Base-by-base conservation (phyloP, 805 yeast genomes). In the Monosporozyma yasuniensis region DNA sequence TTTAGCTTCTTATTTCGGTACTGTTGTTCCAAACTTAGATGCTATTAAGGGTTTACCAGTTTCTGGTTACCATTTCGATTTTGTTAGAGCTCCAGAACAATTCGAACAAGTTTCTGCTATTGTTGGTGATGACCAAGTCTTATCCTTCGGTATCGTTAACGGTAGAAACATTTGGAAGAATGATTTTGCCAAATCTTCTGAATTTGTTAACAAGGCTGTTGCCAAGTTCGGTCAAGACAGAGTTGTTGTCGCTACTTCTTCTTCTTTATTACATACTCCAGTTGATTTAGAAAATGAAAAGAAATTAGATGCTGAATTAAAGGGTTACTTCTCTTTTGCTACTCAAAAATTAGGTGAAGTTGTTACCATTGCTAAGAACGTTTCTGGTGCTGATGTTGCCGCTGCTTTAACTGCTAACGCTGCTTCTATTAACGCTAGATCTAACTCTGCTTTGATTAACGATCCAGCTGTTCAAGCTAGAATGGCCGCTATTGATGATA, bases 81-180 rank as follows among this genome's bases (percentile, higher is more conserved):
- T 88, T 64, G 91, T 82, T 72, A 89, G 97, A 79, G 84, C 81
- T 61, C 96, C 98, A 66, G 96, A 87, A 72, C 99, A 93, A 80
- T 81, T 93, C 60, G 91, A 87, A 52, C 87, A 81, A 50, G 95
- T 87, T 63, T 73, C 79, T 54, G 74, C 78, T 52, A 75, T 85
- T 65, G 73, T 91, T 52, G 69, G 77, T 59, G 79, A 75, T 56
- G 74, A 80, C 58, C 96, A 93, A 78, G 74, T 77, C 56, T 78
- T 93, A 68, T 91, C 98, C 55, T 96, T 85, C 59, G 99, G 99
- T 87, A 80, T 93, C 64, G 90, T 93, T 66, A 95, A 89, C 67
- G 99, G 99, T 76, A 89, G 99, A 82, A 93, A 93, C 84, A 88
- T 93, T 76, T 93, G 99, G 99, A 93, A 93, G 82, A 84, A 95